A percentile compares a stretch with the other conserved stretches of the same genome.
phyloP scores from a whole-genome alignment of 352 stramenopile species.

The Sclerospora graminicola region DNA sequence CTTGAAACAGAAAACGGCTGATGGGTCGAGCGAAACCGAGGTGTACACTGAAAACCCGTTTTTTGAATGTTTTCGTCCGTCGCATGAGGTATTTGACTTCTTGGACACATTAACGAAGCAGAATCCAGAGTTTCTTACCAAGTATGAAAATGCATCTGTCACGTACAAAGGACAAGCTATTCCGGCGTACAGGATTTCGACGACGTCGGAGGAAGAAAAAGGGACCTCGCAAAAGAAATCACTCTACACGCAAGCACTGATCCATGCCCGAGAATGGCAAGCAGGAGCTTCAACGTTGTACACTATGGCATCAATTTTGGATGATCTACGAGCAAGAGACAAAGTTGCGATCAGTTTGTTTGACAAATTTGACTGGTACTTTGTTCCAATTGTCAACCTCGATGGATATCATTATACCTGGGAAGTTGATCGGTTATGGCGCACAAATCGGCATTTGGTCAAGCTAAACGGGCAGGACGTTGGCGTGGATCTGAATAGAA shows the following conservation, averaged over 20 bases:
- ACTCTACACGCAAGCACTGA: constrained; percentile 53
- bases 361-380: constrained; percentile 61
- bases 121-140: constrained; percentile 40
- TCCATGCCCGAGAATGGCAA: constrained; percentile 54
- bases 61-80: constrained; percentile 64
- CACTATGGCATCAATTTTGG: constrained; percentile 31
- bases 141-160: constrained; percentile 34
- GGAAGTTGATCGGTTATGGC: constrained; percentile 52
- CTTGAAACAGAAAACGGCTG: constrained; percentile 11
- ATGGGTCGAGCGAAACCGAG: background rate
- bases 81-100: constrained; percentile 52
- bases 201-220: background rate
- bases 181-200: constrained; percentile 54
- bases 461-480: constrained; percentile 22
- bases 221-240: constrained; percentile 15
- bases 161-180: constrained; percentile 49
- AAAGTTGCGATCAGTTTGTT: constrained; percentile 14
- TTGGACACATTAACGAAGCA: constrained; percentile 34
- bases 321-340: constrained; percentile 23
- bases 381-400: constrained; percentile 70
- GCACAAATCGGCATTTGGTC: constrained; percentile 38
- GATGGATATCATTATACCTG: constrained; percentile 73
- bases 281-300: constrained; percentile 35
- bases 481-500: constrained; percentile 68
- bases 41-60: constrained; percentile 42